These are phyloP conservation scores for Tephrocybe sp. DNA, from an alignment of 768 basidiomycete species.

Conservation along the genomic window DNA sequence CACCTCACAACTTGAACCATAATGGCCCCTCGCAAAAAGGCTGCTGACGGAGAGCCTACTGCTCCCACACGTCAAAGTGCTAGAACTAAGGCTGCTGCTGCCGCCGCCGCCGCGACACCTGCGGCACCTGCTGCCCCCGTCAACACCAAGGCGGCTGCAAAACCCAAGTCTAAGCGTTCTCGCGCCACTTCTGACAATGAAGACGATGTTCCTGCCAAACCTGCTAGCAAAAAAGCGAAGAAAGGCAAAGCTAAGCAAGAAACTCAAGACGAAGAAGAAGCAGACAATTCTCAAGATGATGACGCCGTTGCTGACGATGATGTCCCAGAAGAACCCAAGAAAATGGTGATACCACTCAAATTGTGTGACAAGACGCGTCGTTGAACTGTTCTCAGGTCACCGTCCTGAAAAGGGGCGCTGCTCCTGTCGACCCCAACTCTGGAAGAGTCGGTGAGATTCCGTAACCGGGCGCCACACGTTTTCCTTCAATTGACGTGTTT, in stretches of 20 bases:
- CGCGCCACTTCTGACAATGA: conserved; percentile 26
- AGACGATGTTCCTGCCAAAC: conserved; percentile 26
- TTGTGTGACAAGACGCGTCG: background rate
- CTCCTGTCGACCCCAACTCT: conserved; percentile 52
- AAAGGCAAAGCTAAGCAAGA: conserved; percentile 24
- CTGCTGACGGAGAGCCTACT: conserved; percentile 25
- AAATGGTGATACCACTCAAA: conserved; percentile 35
- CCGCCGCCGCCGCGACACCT: conserved; percentile 9
- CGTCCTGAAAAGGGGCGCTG: conserved; percentile 52
- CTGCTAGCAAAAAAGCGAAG: conserved; percentile 29
- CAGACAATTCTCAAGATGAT: too few relatives aligned
- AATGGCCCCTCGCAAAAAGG: conserved; percentile 50
- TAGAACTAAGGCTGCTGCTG: conserved; percentile 27
- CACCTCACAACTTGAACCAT: conserved; percentile 10
- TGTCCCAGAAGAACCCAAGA: conserved; percentile 30
- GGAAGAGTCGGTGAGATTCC: conserved; percentile 40
- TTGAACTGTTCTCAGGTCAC: conserved; percentile 21
- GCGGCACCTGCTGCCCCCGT: conserved; percentile 23
- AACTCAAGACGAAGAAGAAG: conserved; percentile 24
- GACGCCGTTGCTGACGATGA: conserved; percentile 18
- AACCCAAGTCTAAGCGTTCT: conserved; percentile 30
- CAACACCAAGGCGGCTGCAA: conserved; percentile 19
- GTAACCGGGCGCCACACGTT: conserved; percentile 2
- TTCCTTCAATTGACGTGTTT: background rate
- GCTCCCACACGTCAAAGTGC: conserved; percentile 38